Evolutionary conservation across 1,139 yeast genomes (phyloP).

Genomic region (Protomyces gravidus): DNA sequence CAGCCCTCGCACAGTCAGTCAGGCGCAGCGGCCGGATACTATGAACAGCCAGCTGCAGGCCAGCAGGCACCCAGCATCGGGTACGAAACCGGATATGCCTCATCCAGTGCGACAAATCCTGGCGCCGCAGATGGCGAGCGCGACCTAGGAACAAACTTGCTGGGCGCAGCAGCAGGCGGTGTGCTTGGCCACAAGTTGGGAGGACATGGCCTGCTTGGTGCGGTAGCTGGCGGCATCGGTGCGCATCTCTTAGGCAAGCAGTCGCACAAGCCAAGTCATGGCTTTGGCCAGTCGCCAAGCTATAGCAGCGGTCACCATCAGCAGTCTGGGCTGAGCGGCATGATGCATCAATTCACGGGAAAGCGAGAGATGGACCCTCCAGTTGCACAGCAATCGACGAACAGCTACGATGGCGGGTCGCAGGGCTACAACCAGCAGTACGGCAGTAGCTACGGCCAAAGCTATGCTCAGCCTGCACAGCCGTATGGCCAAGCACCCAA

Average conservation of each 20-base stretch:
- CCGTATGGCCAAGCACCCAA: not conserved
- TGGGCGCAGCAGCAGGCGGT: constrained; percentile 23
- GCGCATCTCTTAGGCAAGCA: constrained; percentile 23
- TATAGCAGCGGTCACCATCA: not conserved
- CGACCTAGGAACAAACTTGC: constrained; percentile 9
- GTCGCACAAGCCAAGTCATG: not conserved
- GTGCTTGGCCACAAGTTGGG: constrained; percentile 23
- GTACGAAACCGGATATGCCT: not conserved
- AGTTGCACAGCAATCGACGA: not conserved
- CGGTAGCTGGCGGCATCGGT: constrained; percentile 25
- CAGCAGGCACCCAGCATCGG: too few species aligned
- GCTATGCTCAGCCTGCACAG: not conserved
- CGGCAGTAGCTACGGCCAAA: not conserved
- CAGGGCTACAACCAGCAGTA: not conserved
- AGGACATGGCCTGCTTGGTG: constrained; percentile 23
- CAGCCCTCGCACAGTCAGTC: not conserved
- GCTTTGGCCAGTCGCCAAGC: not conserved
- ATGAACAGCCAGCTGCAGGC: not conserved
- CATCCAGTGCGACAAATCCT: not conserved
- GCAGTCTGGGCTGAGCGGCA: not conserved
- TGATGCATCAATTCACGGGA: not conserved
- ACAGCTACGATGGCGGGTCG: not conserved
- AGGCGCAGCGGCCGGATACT: not conserved
- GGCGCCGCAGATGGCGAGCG: constrained; percentile 19
- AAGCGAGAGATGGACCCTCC: not conserved